phyloP scores from a whole-genome alignment of 1,284 basidiomycete species.

The Puccinia novopanici region DNA sequence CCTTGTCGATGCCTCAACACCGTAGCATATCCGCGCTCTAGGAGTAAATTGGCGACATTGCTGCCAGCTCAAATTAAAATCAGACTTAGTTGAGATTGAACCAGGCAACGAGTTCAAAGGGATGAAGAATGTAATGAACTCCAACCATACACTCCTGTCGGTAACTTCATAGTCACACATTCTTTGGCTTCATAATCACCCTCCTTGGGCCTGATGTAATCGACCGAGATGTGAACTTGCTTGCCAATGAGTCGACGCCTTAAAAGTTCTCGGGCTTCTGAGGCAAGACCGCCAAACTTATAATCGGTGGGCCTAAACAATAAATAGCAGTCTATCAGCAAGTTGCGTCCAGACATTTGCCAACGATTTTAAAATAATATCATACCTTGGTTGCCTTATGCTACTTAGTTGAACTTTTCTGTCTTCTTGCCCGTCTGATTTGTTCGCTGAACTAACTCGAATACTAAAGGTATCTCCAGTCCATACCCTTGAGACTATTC shows the following conservation, averaged over 20 bases:
- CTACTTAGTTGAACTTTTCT: conserved; percentile 72
- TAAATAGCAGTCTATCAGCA: background rate
- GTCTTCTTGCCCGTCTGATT: conserved; percentile 66
- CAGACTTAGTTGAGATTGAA: conserved; percentile 47
- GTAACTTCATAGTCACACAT: conserved; percentile 64
- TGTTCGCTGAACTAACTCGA: conserved; percentile 65
- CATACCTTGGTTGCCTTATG: conserved; percentile 39
- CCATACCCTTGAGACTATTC: conserved; percentile 82
- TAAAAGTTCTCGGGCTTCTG: conserved; percentile 86
- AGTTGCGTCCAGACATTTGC: conserved; percentile 55
- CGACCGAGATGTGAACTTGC: conserved; percentile 75
- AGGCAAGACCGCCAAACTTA: conserved; percentile 82
- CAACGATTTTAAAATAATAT: conserved; percentile 48
- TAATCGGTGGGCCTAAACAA: conserved; percentile 70
- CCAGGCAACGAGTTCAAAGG: background rate
- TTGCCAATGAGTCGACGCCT: conserved; percentile 89
- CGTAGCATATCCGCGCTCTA: conserved; percentile 87
- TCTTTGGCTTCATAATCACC: conserved; percentile 91
- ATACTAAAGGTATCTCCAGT: conserved; percentile 86
- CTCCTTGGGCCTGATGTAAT: conserved; percentile 87
- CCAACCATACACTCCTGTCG: conserved; percentile 34
- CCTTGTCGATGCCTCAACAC: conserved; percentile 86
- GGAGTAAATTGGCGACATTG: conserved; percentile 85
- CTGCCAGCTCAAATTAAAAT: conserved; percentile 61
- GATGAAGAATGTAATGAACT: background rate